A percentile compares a stretch with the other conserved stretches of the same genome.
Evolutionary conservation across 257 asterid genomes (phyloP).

Genomic region (Penstemon newberryi): DNA sequence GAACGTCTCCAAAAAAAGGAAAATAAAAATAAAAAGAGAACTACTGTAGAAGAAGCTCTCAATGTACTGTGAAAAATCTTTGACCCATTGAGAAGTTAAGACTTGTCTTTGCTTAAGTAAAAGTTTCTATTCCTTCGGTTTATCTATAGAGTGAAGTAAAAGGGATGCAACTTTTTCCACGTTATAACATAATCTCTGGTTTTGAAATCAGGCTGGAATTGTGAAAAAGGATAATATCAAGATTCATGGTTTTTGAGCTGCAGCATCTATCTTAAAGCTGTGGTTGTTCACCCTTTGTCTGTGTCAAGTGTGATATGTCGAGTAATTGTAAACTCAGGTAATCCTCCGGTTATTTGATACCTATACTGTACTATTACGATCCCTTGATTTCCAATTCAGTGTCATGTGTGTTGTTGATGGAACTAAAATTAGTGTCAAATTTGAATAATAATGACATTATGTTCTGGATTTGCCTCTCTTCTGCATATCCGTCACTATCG

Average conservation of each 20-base stretch:
- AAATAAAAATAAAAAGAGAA: too few relatives aligned
- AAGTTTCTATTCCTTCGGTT: background rate
- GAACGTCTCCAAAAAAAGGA: too few relatives aligned
- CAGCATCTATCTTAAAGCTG: slow-evolving; percentile 14
- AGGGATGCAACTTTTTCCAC: background rate
- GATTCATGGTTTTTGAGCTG: slow-evolving; percentile 62
- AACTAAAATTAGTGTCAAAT: slow-evolving; percentile 15
- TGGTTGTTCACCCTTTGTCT: background rate
- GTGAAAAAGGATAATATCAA: slow-evolving; percentile 60
- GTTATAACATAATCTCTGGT: background rate
- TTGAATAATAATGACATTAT: slow-evolving; percentile 21
- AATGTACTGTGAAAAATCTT: too few relatives aligned
- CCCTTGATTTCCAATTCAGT: slow-evolving; percentile 16
- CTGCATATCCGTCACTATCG: background rate
- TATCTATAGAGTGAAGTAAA: background rate
- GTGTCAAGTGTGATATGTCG: slow-evolving; percentile 24
- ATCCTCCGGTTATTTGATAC: slow-evolving; percentile 26
- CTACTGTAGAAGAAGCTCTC: too few relatives aligned
- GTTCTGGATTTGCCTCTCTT: background rate
- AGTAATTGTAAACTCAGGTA: slow-evolving; percentile 16
- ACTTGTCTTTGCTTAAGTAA: background rate
- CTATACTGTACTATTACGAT: background rate
- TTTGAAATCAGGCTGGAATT: slow-evolving; percentile 42
- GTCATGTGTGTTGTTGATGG: slow-evolving; percentile 34
- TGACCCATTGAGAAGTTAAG: background rate